Conservation (phyloP, 306 rosid species). For the Gynostemma pentaphyllum region DNA sequence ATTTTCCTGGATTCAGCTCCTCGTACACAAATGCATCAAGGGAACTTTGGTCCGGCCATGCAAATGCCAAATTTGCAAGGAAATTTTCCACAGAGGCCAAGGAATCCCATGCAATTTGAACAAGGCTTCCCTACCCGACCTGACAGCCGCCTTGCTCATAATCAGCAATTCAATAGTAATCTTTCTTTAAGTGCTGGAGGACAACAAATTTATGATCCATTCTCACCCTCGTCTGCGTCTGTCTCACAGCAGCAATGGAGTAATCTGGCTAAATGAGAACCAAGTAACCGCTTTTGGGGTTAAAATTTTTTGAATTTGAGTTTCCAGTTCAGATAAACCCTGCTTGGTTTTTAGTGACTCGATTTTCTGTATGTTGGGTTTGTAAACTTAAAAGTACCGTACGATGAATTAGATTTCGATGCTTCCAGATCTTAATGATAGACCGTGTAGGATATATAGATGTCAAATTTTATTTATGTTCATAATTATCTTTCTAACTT, state of each 20-base stretch:
- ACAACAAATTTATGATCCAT: conserved; percentile 87
- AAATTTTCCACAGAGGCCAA: conserved; percentile 26
- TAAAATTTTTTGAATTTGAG: background rate
- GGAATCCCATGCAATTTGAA: conserved; percentile 31
- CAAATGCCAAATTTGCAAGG: conserved; percentile 31
- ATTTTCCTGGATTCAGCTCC: conserved; percentile 36
- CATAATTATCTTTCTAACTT: too few species aligned
- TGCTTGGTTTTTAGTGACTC: too few species aligned
- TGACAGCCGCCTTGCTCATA: conserved; percentile 25
- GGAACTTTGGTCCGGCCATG: conserved; percentile 44
- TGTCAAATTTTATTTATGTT: too few species aligned
- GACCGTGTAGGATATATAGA: too few species aligned
- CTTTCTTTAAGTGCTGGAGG: conserved; percentile 38
- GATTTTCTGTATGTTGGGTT: too few species aligned
- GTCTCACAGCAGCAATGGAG: conserved; percentile 27
- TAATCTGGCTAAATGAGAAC: conserved; percentile 21
- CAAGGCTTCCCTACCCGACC: conserved; percentile 34
- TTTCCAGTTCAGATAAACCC: too few species aligned
- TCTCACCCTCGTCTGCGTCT: conserved; percentile 60
- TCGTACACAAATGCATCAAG: conserved; percentile 37
- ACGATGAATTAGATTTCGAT: too few species aligned
- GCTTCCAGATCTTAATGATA: too few species aligned
- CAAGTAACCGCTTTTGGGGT: background rate
- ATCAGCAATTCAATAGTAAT: conserved; percentile 34
- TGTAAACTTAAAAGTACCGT: too few species aligned